These are phyloP conservation scores for Phytophthora colocasiae DNA, from an alignment of 352 stramenopile genomes.

Conservation along the genomic window DNA sequence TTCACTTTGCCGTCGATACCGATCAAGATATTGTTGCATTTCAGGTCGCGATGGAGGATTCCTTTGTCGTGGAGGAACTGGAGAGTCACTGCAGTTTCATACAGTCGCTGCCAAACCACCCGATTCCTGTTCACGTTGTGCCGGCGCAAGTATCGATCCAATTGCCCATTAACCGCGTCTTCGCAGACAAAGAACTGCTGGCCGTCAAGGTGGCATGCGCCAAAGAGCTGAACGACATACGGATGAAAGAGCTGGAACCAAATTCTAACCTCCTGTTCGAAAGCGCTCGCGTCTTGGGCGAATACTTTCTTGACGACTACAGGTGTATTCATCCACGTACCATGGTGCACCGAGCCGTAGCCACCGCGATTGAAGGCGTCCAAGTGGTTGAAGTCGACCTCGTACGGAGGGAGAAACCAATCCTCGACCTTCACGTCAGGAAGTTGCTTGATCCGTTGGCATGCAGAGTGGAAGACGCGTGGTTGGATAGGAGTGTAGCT, in stretches of 20 bases:
- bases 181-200: conserved; percentile 31
- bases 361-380: no score
- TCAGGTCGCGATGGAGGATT: conserved; percentile 14
- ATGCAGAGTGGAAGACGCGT: no score
- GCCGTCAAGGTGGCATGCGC: conserved; percentile 21
- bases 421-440: no score
- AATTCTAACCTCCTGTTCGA: conserved; percentile 20
- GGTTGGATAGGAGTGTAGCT: no score
- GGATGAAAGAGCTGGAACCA: conserved; percentile 32
- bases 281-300: no score
- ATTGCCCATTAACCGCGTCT: conserved; percentile 22
- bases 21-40: conserved; percentile 28
- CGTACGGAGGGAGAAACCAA: no score
- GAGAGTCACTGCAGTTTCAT: conserved; percentile 14
- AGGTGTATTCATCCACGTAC: no score
- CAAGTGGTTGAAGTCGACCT: no score
- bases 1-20: conserved; percentile 31
- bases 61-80: conserved; percentile 11
- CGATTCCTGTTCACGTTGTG: neutral
- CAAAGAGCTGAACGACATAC: conserved; percentile 26
- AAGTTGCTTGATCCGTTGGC: no score
- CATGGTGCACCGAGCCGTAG: no score
- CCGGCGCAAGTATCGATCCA: conserved; percentile 20
- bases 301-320: no score
- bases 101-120: conserved; percentile 12